Evolutionary conservation across 768 basidiomycete species (phyloP), one percentile per base, ranked within the genome.

Genomic region (Mycena haematopus): DNA sequence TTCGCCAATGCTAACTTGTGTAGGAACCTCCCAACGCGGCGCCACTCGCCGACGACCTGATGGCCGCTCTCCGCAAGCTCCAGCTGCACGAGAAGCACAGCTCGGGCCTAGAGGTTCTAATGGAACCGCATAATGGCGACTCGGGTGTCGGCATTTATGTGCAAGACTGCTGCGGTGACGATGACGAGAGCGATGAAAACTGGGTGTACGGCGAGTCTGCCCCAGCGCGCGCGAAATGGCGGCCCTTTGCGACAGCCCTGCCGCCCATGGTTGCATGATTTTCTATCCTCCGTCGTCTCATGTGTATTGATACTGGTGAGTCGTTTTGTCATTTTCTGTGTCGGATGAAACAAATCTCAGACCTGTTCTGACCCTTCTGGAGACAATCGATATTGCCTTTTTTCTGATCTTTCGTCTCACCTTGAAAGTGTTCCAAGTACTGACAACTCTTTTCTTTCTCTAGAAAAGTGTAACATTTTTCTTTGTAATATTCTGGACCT

Each of bases 101-200:
- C 63, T 71, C 76, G 6, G 76, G 76, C 25, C 65, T 78, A 52
- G 89, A 88, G 74, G 80, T 90, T 29, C 75, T 93, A 15, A 72
- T 93, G 10, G 85, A 91, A 51, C 88, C 90, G 0, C 78, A 83
- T 44, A 90, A 92, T 2, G 87, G 84, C 25, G 65, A 59, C 29
- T 80, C 84, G 10, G 91, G 91, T 1, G 90, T 93, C 22, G 85
- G 88, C 1, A 88, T 93, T 24, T 93, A 86, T 64, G 90, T 93
- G 24, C 88, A 93, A 69, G 86, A 92, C 66, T 89, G 84, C 66
- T 89, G 84, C 60, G 90, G 87, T 68, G 75, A 72, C 15, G 75
- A 72, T 5, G 69, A 70, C 14, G 74, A 68, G 15, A 49, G 49
- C 0, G 83, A 83, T 7, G 77, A 78, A 6, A 83, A 87, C 35